A percentile compares a stretch with the other conserved stretches of the same genome.
Conservation (phyloP, 2,329 filamentous ascomycete genomes). For the Aspergillus calidoustus region DNA sequence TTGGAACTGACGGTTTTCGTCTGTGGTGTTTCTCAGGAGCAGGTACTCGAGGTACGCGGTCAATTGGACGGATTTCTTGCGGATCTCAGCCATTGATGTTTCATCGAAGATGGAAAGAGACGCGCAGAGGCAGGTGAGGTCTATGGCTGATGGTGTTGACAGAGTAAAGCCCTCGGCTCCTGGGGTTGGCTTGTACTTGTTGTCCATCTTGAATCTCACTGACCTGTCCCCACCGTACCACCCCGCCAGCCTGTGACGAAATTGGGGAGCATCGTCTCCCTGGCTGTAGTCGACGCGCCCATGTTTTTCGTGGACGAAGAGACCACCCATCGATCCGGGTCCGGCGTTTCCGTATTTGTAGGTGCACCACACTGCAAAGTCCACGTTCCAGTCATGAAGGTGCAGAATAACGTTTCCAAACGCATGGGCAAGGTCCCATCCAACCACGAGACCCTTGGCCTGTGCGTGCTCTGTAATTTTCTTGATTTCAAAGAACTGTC, state of each 20-base stretch:
- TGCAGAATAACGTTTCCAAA: conserved; percentile 77
- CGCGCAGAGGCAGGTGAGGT: conserved; percentile 72
- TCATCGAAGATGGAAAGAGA: conserved; percentile 74
- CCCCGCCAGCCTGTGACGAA: conserved; percentile 70
- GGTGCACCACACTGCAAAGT: conserved; percentile 89
- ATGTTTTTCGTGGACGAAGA: conserved; percentile 78
- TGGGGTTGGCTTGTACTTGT: conserved; percentile 74
- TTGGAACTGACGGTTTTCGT: conserved; percentile 52
- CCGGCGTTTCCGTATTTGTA: conserved; percentile 93
- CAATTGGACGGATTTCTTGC: conserved; percentile 70
- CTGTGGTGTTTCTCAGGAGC: conserved; percentile 50
- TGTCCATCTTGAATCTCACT: conserved; percentile 80
- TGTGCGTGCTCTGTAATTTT: conserved; percentile 77
- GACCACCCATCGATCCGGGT: conserved; percentile 76
- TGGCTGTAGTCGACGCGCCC: conserved; percentile 52
- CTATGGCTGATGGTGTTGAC: conserved; percentile 78
- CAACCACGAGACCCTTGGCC: conserved; percentile 69
- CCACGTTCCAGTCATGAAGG: conserved; percentile 85
- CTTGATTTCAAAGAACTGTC: conserved; percentile 81
- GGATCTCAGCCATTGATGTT: conserved; percentile 69
- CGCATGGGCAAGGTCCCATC: conserved; percentile 87
- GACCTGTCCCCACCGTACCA: conserved; percentile 84
- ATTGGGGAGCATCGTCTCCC: conserved; percentile 52
- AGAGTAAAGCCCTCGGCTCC: conserved; percentile 81
- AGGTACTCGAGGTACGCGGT: conserved; percentile 77